Evolutionary conservation across 2,329 filamentous ascomycete genomes (phyloP).

Genomic region (Didymella keratinophila): DNA sequence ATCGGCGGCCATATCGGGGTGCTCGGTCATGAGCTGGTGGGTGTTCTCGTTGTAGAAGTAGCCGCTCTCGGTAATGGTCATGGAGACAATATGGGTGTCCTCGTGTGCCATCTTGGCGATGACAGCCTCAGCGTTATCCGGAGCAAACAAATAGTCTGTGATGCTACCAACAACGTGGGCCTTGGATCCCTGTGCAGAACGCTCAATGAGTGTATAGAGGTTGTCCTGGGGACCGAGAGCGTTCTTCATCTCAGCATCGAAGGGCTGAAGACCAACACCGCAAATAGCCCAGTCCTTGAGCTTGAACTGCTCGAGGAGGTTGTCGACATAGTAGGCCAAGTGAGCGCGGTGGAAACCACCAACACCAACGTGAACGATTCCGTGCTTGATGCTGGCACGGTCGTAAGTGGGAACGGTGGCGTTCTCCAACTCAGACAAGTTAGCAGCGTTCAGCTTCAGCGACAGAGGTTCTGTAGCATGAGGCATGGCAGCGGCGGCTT

Average conservation of each 20-base stretch:
- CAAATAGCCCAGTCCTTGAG: slow-evolving; percentile 41
- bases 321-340: slow-evolving; percentile 40
- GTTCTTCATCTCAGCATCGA: slow-evolving; percentile 38
- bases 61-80: slow-evolving; percentile 43
- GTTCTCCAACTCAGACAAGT: slow-evolving; percentile 31
- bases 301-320: slow-evolving; percentile 36
- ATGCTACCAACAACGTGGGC: slow-evolving; percentile 38
- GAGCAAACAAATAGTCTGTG: slow-evolving; percentile 42
- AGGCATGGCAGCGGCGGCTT: slow-evolving; percentile 20
- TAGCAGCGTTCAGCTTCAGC: slow-evolving; percentile 32
- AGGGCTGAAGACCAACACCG: slow-evolving; percentile 39
- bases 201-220: slow-evolving; percentile 42
- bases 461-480: slow-evolving; percentile 18
- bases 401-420: slow-evolving; percentile 37
- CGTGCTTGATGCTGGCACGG: slow-evolving; percentile 36
- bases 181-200: slow-evolving; percentile 32
- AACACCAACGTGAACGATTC: slow-evolving; percentile 41
- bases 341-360: slow-evolving; percentile 42
- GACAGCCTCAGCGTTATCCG: slow-evolving; percentile 39
- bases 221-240: slow-evolving; percentile 36
- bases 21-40: slow-evolving; percentile 35
- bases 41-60: slow-evolving; percentile 45
- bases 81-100: slow-evolving; percentile 42
- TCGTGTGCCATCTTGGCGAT: slow-evolving; percentile 42
- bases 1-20: slow-evolving; percentile 39